These are phyloP conservation scores for Calocybe gambosa DNA, from an alignment of 1,284 basidiomycete species.

Conservation along the genomic window DNA sequence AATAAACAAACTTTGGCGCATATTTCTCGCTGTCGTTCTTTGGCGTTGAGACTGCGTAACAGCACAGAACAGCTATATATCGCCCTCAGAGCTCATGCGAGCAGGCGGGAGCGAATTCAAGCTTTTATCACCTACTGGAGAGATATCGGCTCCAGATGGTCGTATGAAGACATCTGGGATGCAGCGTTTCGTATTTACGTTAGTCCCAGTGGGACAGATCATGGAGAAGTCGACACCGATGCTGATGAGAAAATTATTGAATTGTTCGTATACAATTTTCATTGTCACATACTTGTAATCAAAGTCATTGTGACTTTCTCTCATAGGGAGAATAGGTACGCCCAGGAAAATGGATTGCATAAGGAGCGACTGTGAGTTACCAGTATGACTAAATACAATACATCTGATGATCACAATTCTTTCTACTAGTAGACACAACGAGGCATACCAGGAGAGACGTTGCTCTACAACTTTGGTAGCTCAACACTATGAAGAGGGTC, in stretches of 20 bases:
- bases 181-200: slow-evolving; percentile 12
- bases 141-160: slow-evolving; percentile 11
- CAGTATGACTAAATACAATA: too few relatives aligned
- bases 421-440: too few relatives aligned
- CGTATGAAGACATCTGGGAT: slow-evolving; percentile 18
- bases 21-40: slow-evolving; percentile 3
- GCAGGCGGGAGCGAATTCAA: slow-evolving; percentile 14
- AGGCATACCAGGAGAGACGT: too few relatives aligned
- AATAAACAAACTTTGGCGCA: slow-evolving; percentile 6
- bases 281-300: too few relatives aligned
- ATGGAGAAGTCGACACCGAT: slow-evolving; percentile 12
- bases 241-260: slow-evolving; percentile 11
- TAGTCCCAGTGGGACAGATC: neutral
- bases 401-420: too few relatives aligned
- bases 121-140: slow-evolving; percentile 14
- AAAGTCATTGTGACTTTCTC: too few relatives aligned
- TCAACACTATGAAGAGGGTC: too few relatives aligned
- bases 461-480: too few relatives aligned
- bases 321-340: too few relatives aligned
- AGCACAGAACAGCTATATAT: slow-evolving; percentile 12
- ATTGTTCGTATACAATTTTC: neutral
- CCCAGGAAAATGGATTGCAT: too few relatives aligned
- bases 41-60: slow-evolving; percentile 8
- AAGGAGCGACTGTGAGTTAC: too few relatives aligned
- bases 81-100: slow-evolving; percentile 12